Base-by-base conservation (phyloP, 2,329 filamentous ascomycete species). In the Nothopassalora personata region DNA sequence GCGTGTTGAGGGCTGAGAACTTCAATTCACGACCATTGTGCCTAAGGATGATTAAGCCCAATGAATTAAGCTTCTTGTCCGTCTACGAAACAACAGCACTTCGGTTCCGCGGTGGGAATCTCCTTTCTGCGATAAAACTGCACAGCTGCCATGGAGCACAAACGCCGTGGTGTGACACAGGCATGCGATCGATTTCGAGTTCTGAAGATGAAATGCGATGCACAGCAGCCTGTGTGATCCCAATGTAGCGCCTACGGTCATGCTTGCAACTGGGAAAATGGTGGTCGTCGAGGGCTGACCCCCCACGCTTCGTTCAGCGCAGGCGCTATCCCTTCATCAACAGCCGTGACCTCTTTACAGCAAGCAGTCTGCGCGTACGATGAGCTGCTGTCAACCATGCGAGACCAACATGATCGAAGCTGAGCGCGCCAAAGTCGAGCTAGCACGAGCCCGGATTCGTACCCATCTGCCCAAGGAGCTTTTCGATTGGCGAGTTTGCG, bases 191-290 rank as follows among this genome's bases (percentile, higher is more conserved):
- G 57, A 39, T 62, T 57, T 51, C 56, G 58, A 27, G 53, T 50
- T 19, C 55, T 60, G 18, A 60, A 58, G 36, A 50, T 47, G 19
- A 57, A 57, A 33, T 61, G 60, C 34, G 60, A 61, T 50, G 60
- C 56, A 8, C 47, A 36, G 19, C 53, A 59, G 43, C 56, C 60
- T 27, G 18, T 57, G 19, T 61, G 56, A 50, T 39, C 48, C 33
- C 48, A 56, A 47, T 61, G 60, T 43, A 59, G 53, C 28, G 54
- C 60, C 23, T 61, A 61, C 30, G 60, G 60, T n/a, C 59, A 61
- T 36, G 30, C 33, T 18, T 61, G 60, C 50, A 59, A 43, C 27
- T 61, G 60, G 56, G 47, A 61, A 13, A 36, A 53, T 13, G 60
- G 60, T 23, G 54, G 53, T 23, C 53, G 57, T 15, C 60, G 60